phyloP scores from a whole-genome alignment of 2,329 filamentous ascomycete genomes.

The Penicillium sp. region DNA sequence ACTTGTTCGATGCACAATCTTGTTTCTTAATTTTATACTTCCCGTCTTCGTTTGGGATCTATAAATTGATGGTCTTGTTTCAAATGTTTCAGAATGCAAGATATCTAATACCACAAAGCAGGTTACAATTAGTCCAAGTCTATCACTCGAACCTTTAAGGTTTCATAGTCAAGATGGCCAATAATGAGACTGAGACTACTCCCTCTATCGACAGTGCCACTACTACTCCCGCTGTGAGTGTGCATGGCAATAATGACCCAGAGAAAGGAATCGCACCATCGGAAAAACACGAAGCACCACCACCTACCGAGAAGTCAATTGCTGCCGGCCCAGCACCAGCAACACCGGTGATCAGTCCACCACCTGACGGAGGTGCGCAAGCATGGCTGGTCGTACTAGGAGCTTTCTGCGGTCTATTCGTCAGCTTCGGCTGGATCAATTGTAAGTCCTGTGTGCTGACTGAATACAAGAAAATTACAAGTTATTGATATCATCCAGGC shows the following conservation, averaged over 20 bases:
- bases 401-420: constrained; percentile 46
- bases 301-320: not conserved
- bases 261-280: constrained; percentile 11
- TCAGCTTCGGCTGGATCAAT: constrained; percentile 52
- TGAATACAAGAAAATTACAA: not conserved
- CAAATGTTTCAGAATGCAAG: not conserved
- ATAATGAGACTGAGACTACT: not conserved
- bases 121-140: not conserved
- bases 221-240: constrained; percentile 8
- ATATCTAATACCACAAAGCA: not conserved
- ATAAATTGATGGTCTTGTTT: not conserved
- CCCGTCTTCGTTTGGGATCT: not conserved
- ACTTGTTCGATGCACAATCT: not conserved
- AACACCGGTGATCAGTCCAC: constrained; percentile 8
- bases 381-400: constrained; percentile 49
- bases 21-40: constrained; percentile 1
- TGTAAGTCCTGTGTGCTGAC: constrained; percentile 28
- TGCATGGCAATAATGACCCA: constrained; percentile 3
- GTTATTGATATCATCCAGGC: constrained; percentile 8
- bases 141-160: not conserved
- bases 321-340: not conserved
- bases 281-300: not conserved
- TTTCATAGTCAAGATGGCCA: not conserved
- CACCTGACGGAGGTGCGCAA: constrained; percentile 30
- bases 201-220: constrained; percentile 8